A percentile compares a stretch with the other conserved stretches of the same genome.
Evolutionary conservation across 805 yeast species (phyloP).

Genomic region (Tanozyma kutaoensis): DNA sequence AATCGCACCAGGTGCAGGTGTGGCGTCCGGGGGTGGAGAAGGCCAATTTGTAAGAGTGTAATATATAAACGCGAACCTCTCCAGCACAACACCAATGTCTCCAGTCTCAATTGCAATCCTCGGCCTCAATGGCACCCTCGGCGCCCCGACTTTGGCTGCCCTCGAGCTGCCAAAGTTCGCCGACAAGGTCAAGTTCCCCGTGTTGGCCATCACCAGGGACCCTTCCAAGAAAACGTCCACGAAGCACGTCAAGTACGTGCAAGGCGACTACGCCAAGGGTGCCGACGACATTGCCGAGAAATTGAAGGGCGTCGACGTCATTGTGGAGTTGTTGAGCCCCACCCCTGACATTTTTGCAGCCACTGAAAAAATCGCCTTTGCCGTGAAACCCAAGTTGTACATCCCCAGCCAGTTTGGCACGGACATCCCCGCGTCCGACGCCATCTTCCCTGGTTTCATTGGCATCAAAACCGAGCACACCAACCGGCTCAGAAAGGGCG

Average conservation of each 20-base stretch:
- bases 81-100: conserved; percentile 6
- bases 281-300: conserved; percentile 16
- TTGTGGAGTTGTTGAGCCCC: conserved; percentile 30
- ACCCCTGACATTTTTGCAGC: conserved; percentile 15
- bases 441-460: conserved; percentile 20
- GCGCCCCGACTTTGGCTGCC: conserved; percentile 32
- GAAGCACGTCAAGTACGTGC: conserved; percentile 25
- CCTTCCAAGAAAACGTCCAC: conserved; percentile 16
- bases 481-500: conserved; percentile 21
- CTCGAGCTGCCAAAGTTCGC: conserved; percentile 28
- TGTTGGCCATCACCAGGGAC: conserved; percentile 38
- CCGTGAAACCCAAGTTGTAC: conserved; percentile 34
- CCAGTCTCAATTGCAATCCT: conserved; percentile 30
- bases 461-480: conserved; percentile 21
- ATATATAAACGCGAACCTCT: no score
- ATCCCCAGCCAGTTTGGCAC: conserved; percentile 53
- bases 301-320: conserved; percentile 35
- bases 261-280: conserved; percentile 14
- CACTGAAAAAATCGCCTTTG: conserved; percentile 24
- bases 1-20: no score
- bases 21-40: no score
- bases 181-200: conserved; percentile 30
- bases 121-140: conserved; percentile 42
- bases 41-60: no score
- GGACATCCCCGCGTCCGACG: conserved; percentile 17